These are phyloP conservation scores for Exobasidium cylindrosporum DNA, from an alignment of 1,284 basidiomycete genomes.

Conservation along the genomic window DNA sequence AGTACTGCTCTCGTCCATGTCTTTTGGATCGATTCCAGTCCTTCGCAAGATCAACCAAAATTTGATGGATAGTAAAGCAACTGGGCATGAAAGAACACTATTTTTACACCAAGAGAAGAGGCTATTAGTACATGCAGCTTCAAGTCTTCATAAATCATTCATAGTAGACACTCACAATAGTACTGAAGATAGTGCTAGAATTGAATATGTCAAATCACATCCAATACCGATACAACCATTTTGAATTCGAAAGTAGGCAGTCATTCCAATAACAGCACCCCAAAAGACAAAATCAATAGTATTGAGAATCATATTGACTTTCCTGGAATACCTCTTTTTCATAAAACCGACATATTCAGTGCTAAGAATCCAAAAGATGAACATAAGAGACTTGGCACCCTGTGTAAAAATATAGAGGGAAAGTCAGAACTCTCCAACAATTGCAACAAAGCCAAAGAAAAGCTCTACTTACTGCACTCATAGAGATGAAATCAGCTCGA, in stretches of 20 bases:
- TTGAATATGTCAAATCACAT: slow-evolving; percentile 2
- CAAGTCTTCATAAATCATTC: no score
- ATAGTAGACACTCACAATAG: slow-evolving; percentile 3
- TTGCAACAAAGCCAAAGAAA: no score
- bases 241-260: slow-evolving; percentile 1
- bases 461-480: slow-evolving; percentile 4
- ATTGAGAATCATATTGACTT: slow-evolving; percentile 9
- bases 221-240: slow-evolving; percentile 4
- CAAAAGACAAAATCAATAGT: slow-evolving; percentile 7
- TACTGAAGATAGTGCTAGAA: not conserved
- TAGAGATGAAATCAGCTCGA: slow-evolving; percentile 1
- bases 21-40: slow-evolving; percentile 3
- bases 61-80: slow-evolving; percentile 2
- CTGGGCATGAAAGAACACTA: not conserved
- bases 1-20: not conserved
- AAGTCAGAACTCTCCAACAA: not conserved
- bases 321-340: slow-evolving; percentile 2
- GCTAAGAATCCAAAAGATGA: slow-evolving; percentile 8
- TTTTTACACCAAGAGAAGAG: not conserved
- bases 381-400: slow-evolving; percentile 4
- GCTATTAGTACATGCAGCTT: not conserved
- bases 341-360: slow-evolving; percentile 3
- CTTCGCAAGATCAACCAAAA: slow-evolving; percentile 3
- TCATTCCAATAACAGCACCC: slow-evolving; percentile 8
- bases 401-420: slow-evolving; percentile 1